Percentiles rank a stretch among this genome's conserved stretches.
phyloP scores from a whole-genome alignment of 306 rosid species.

The Canavalia ensiformis region DNA sequence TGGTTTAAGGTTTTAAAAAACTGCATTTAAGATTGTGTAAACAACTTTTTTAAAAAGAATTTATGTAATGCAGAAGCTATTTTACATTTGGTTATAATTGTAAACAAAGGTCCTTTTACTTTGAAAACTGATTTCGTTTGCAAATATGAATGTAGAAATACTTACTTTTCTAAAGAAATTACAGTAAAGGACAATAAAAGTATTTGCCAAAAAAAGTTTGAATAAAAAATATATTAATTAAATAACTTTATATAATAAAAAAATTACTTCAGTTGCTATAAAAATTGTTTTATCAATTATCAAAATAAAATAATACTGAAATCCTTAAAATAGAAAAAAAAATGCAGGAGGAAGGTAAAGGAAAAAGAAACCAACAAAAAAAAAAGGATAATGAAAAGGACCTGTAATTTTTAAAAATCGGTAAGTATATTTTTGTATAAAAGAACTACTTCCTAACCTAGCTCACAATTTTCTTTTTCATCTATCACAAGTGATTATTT shows the following conservation, averaged over 20 bases:
- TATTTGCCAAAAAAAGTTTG: no score
- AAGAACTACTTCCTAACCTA: neutral
- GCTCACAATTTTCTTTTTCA: neutral
- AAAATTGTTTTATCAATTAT: no score
- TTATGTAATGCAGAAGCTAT: neutral
- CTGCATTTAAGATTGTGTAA: no score
- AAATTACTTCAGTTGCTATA: no score
- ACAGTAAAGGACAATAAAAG: no score
- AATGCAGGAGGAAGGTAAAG: no score
- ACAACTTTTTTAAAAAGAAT: neutral
- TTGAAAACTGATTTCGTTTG: neutral
- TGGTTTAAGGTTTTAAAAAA: no score
- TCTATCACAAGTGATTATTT: neutral
- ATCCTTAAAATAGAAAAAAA: no score
- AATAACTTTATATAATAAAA: no score
- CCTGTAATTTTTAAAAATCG: neutral
- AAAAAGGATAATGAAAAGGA: neutral
- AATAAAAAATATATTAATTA: no score
- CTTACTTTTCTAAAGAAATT: neutral
- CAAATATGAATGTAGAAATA: neutral
- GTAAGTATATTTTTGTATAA: neutral
- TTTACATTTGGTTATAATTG: neutral
- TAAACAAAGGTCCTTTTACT: neutral
- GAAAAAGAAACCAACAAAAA: neutral
- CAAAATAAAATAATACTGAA: no score